A percentile compares a stretch with the other conserved stretches of the same genome.
phyloP scores from a whole-genome alignment of 306 rosid genomes.

The Prunus padus region DNA sequence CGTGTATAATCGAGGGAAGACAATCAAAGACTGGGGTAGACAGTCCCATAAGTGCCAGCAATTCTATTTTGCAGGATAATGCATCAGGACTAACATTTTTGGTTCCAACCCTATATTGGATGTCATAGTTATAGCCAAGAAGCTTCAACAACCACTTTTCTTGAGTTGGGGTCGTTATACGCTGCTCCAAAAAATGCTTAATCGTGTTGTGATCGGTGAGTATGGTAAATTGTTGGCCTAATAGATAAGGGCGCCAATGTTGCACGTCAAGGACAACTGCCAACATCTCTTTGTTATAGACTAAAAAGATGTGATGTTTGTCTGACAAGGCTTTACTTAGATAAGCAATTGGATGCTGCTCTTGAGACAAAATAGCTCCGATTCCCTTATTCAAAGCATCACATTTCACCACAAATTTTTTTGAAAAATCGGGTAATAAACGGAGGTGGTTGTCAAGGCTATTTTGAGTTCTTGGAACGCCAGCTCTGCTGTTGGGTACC shows the following conservation, averaged over 20 bases:
- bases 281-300: not conserved
- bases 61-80: not conserved
- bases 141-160: not conserved
- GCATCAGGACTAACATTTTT: not conserved
- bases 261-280: not conserved
- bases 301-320: too few relatives aligned
- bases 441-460: not conserved
- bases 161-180: not conserved
- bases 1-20: too few relatives aligned
- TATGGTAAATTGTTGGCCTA: not conserved
- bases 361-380: not conserved
- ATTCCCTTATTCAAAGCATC: not conserved
- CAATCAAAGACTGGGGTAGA: not conserved
- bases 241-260: not conserved
- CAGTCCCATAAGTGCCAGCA: not conserved
- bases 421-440: not conserved
- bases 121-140: not conserved
- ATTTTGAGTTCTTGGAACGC: too few relatives aligned
- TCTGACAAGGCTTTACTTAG: not conserved
- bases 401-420: not conserved
- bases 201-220: not conserved
- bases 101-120: rapidly evolving
- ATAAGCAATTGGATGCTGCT: not conserved
- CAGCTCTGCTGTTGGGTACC: not conserved
- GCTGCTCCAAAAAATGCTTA: not conserved